phyloP scores from a whole-genome alignment of 768 basidiomycete genomes.

The Serpula lacrymans region DNA sequence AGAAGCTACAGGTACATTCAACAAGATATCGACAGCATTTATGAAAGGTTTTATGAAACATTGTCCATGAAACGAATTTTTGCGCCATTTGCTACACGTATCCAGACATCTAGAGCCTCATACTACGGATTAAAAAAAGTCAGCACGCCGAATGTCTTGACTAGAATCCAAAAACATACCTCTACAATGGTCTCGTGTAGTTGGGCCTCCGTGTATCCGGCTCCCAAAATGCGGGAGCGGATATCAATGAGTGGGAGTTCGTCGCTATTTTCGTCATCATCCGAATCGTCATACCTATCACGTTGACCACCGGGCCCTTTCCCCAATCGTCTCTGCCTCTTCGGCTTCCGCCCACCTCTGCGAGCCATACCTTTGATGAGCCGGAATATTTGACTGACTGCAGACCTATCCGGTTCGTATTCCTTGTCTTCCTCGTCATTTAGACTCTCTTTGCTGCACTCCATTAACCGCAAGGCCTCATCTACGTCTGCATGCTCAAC shows the following conservation, averaged over 20 bases:
- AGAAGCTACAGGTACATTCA: conserved; percentile 12
- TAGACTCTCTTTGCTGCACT: conserved; percentile 90
- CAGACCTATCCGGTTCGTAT: conserved; percentile 71
- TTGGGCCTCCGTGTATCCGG: conserved; percentile 89
- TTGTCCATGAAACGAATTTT: conserved; percentile 66
- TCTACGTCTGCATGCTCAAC: conserved; percentile 90
- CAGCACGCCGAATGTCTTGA: not conserved
- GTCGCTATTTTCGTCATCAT: conserved; percentile 53
- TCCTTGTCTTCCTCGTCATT: conserved; percentile 75
- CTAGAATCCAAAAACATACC: conserved; percentile 42
- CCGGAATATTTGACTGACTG: conserved; percentile 81
- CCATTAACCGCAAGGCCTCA: conserved; percentile 95
- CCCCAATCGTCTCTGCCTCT: conserved; percentile 54
- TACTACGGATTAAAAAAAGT: conserved; percentile 54
- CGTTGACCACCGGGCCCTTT: conserved; percentile 69
- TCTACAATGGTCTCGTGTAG: conserved; percentile 80
- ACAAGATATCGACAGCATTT: conserved; percentile 6
- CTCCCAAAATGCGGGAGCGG: conserved; percentile 76
- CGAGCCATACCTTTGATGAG: conserved; percentile 85
- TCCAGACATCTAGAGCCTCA: conserved; percentile 78
- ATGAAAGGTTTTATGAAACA: conserved; percentile 15
- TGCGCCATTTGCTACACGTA: conserved; percentile 78
- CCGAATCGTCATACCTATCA: conserved; percentile 66
- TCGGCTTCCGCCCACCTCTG: conserved; percentile 34
- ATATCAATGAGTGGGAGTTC: conserved; percentile 87